Conservation (phyloP, 1,284 basidiomycete species). For the Fistulina hepatica region DNA sequence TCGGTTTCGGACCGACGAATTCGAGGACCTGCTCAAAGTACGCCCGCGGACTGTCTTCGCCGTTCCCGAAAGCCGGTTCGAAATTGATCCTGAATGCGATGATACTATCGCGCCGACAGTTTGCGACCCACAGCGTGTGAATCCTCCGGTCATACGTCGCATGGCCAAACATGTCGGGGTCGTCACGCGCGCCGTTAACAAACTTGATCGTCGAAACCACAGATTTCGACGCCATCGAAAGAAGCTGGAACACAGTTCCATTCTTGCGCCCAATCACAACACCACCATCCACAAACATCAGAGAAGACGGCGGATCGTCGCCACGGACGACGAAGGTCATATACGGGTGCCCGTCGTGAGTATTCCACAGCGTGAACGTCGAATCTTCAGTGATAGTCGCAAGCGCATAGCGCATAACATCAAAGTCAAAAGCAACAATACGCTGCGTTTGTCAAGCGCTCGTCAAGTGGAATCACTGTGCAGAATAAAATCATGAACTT, state of each 20-base stretch:
- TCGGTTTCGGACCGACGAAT: constrained; percentile 71
- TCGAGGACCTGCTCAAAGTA: constrained; percentile 72
- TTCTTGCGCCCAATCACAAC: constrained; percentile 71
- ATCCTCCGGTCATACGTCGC: constrained; percentile 71
- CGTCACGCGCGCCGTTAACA: constrained; percentile 52
- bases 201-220: constrained; percentile 73
- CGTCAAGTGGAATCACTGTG: background rate
- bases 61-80: constrained; percentile 43
- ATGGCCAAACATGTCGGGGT: constrained; percentile 76
- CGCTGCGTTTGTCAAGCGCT: constrained; percentile 34
- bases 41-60: constrained; percentile 48
- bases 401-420: constrained; percentile 57
- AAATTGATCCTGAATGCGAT: constrained; percentile 66
- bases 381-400: constrained; percentile 73
- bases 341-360: constrained; percentile 61
- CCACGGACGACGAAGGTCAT: constrained; percentile 63
- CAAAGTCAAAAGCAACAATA: constrained; percentile 73
- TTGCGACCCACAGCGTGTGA: constrained; percentile 75
- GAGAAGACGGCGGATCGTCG: constrained; percentile 65
- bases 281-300: constrained; percentile 70
- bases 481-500: constrained; percentile 20
- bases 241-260: constrained; percentile 68
- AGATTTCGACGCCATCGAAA: constrained; percentile 56
- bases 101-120: constrained; percentile 71
- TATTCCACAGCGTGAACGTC: constrained; percentile 67